These are phyloP conservation scores for Tillandsia leiboldiana DNA, from an alignment of 176 grass and related monocot genomes.

Conservation along the genomic window DNA sequence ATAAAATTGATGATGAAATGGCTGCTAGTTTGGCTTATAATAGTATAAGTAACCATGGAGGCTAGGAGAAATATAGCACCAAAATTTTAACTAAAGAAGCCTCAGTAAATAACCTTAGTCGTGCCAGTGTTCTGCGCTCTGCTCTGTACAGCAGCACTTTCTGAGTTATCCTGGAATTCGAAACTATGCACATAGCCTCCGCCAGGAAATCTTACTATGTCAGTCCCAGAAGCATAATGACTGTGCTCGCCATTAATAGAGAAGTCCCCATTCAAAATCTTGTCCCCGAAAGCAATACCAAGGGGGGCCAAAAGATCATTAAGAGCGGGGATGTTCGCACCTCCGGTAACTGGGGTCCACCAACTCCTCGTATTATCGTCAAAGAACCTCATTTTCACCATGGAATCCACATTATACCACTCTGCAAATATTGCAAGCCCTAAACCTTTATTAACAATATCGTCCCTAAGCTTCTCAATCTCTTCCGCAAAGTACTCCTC, in stretches of 20 bases:
- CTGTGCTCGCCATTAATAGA: conserved; percentile 89
- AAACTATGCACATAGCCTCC: conserved; percentile 90
- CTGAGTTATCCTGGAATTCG: conserved; percentile 65
- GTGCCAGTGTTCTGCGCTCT: conserved; percentile 22
- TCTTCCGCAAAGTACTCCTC: conserved; percentile 92
- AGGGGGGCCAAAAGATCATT: conserved; percentile 85
- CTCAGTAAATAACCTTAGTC: conserved; percentile 37
- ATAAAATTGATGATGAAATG: background rate
- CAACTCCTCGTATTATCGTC: conserved; percentile 99
- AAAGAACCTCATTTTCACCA: conserved; percentile 99
- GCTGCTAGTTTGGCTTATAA: background rate
- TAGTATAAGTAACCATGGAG: background rate
- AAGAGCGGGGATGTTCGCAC: conserved; percentile 90
- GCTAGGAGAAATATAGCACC: background rate
- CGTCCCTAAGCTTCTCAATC: conserved; percentile 83
- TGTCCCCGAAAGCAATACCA: conserved; percentile 89
- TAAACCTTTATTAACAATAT: conserved; percentile 73
- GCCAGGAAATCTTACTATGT: conserved; percentile 81
- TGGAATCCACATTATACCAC: conserved; percentile 95
- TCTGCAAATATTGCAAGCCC: conserved; percentile 87
- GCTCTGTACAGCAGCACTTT: conserved; percentile 34
- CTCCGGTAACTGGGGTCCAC: conserved; percentile 97
- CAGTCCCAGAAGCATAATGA: conserved; percentile 95
- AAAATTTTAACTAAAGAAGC: conserved; percentile 10
- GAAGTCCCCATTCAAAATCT: conserved; percentile 85